Evolutionary conservation across 2,329 filamentous ascomycete species (phyloP).

Genomic region (Grosmannia clavigera): DNA sequence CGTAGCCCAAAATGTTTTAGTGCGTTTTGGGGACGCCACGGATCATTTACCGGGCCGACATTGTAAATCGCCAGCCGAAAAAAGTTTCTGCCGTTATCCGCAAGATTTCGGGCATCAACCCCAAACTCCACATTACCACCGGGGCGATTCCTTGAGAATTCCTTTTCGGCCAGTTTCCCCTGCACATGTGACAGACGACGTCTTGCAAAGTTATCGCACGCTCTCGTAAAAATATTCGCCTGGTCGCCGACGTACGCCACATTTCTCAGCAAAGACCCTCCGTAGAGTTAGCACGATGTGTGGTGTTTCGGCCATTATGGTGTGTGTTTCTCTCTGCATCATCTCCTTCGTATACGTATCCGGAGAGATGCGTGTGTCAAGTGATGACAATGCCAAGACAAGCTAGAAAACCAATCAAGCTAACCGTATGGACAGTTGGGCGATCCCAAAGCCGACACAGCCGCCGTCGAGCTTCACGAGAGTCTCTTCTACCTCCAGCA

Average conservation of each 20-base stretch:
- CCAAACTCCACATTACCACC: too few relatives aligned
- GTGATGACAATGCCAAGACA: too few relatives aligned
- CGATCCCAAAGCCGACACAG: slow-evolving; percentile 32
- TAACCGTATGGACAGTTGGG: slow-evolving; percentile 25
- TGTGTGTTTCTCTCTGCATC: background rate
- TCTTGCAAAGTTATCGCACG: too few relatives aligned
- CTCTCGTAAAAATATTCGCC: background rate
- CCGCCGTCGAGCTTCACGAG: slow-evolving; percentile 57
- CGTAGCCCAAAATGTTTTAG: too few relatives aligned
- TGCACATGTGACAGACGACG: too few relatives aligned
- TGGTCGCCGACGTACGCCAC: background rate
- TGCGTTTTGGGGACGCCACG: too few relatives aligned
- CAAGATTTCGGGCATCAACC: too few relatives aligned
- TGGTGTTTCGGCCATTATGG: slow-evolving; percentile 8
- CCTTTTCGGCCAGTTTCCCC: too few relatives aligned
- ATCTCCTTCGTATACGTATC: background rate
- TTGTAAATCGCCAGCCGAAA: too few relatives aligned
- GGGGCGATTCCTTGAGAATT: too few relatives aligned
- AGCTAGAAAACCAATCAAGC: background rate
- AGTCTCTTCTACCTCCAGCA: slow-evolving; percentile 57
- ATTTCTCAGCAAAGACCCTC: background rate
- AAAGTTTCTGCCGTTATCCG: too few relatives aligned
- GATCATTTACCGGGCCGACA: too few relatives aligned
- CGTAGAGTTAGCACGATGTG: slow-evolving; percentile 4
- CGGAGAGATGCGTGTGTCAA: background rate